Base-by-base conservation (phyloP, 192 early-diverging fungal species). In the Coemansia sp. region DNA sequence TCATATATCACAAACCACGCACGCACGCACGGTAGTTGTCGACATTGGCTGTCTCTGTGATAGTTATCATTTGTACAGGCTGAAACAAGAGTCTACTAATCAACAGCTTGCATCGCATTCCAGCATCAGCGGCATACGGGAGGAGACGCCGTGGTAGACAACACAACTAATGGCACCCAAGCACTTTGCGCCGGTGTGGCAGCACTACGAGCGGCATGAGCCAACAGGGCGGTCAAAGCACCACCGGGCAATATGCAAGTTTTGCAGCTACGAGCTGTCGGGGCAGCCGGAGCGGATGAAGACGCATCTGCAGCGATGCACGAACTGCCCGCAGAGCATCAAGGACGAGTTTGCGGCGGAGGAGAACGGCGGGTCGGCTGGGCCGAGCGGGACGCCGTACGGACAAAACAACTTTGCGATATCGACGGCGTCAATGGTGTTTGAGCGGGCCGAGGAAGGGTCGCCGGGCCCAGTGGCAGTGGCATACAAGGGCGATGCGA, bases 211-310 rank as follows among this genome's bases (percentile, higher is more conserved):
- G 72, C 74, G 80, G 45, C 74, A 78, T 12, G 80, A 83, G 52
- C 80, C 80, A 15, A 83, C 80, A 8, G 80, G 80, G 37, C 75
- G 80, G 68, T 77, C 80, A 45, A 83, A 83, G 62, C 80, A 83
- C 70, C 80, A 83, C 67, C 71, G 80, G 5, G 80, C 80, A 32
- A 75, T 83, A 35, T 83, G 80, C 64, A 74, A 72, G 66, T 83
- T 78, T 32, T 83, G 80, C 60, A 45, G 67, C 7, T 77, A 83
- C 80, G 80, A 83, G 67, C 62, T 83, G 15, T 83, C 80, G 8
- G 80, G 80, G 28, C 80, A 83, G 57, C 80, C 80, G 2, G 80
- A 83, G 51, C 80, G 80, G 8, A 83, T 83, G 80, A 83, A 83
- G 64, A 76, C 74, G 55, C 80, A 83, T 35, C 48, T 83, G 57